Conservation (phyloP, 2,329 filamentous ascomycete genomes). For the Xylariales sp. region DNA sequence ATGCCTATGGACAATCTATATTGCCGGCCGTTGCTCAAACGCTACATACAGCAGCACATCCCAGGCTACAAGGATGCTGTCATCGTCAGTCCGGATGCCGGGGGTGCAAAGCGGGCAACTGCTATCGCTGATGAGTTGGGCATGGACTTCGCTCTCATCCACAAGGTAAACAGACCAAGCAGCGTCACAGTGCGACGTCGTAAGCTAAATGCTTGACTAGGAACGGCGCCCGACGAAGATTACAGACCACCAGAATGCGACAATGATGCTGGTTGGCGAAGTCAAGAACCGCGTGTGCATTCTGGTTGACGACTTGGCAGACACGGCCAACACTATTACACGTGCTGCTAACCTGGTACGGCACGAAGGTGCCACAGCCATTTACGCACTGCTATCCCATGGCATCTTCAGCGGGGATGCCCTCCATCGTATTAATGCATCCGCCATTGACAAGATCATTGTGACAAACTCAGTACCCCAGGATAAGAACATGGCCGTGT, state of each 20-base stretch:
- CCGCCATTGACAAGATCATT: conserved; percentile 85
- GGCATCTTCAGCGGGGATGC: conserved; percentile 94
- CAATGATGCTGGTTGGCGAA: conserved; percentile 92
- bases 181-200: conserved; percentile 19
- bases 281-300: conserved; percentile 79
- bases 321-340: conserved; percentile 96
- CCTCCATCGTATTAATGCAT: conserved; percentile 89
- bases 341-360: conserved; percentile 95
- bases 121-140: conserved; percentile 89
- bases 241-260: conserved; percentile 82
- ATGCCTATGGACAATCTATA: conserved; percentile 98
- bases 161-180: conserved; percentile 65
- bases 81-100: conserved; percentile 92
- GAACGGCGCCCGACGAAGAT: conserved; percentile 87
- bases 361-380: conserved; percentile 85
- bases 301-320: conserved; percentile 87
- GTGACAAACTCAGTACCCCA: conserved; percentile 96
- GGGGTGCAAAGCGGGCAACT: conserved; percentile 92
- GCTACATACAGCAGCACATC: conserved; percentile 74
- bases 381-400: conserved; percentile 86
- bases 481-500: conserved; percentile 68
- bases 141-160: conserved; percentile 95
- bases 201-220: conserved; percentile 39
- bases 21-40: conserved; percentile 68
- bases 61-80: conserved; percentile 81